Base-by-base conservation (phyloP, 2,329 filamentous ascomycete species). In the Sporothrix luriei region DNA sequence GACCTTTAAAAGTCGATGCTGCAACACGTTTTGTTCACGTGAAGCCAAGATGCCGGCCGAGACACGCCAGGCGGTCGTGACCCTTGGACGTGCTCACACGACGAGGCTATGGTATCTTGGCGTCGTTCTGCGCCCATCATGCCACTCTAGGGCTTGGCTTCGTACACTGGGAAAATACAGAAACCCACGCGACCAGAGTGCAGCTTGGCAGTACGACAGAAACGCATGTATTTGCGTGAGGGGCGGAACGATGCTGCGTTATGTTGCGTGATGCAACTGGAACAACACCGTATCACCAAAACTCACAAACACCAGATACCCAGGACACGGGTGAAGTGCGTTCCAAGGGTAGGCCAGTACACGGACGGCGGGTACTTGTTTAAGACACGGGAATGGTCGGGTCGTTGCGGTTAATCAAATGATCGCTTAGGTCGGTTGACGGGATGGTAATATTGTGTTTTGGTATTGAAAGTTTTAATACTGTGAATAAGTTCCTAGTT, bases 41-140 rank as follows among this genome's bases (percentile, higher is more conserved):
- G 48, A 10, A 54, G 51, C 51, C 51, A 54, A 54, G 51, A 54
- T 29, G 51, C 51, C 51, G 6, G 14, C 51, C 51, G 21, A 54
- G 51, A 29, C 51, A 16, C 13, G 29, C 24, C 21, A 19, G 16
- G 5, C 48, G 4, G 7, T 5, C 48, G 40, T 14, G 40, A 43
- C 40, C 13, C 2, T 16, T 16, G 11, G 11, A 43, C 40, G 13
- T 43, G 1, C 14, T 2, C 40, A 3, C n/a, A 13, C 40, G 40
- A 5, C 40, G n/a, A 52, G 49, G n/a, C 49, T 52, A 24, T 24
- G n/a, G 21, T 19, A 16, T 16, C 51, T 29, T 55, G 52, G 52
- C 52, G 38, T 33, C 52, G 33, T 3, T 55, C 26, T 55, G 26
- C 52, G 52, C 14, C 26, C 26, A 33, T 55, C 26, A 33, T 29